Evolutionary conservation across 2,329 filamentous ascomycete species (phyloP), one percentile per base, ranked within the genome.

Genomic region (Paramyrothecium sp.): DNA sequence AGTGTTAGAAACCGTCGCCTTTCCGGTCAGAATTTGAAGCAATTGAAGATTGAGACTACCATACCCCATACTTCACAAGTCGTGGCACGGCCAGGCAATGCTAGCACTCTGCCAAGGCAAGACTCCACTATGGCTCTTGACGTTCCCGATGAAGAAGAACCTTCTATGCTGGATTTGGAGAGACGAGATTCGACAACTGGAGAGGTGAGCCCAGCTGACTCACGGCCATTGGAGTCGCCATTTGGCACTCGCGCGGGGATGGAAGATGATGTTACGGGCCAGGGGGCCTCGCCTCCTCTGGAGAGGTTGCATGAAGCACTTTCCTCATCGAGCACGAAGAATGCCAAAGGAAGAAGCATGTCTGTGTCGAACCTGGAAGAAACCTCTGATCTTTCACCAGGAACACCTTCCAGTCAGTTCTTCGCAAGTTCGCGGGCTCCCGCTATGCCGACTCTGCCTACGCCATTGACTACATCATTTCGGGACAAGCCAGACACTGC

Each of bases 1-100:
- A 81, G 86, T 46, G 90, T 96, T 54, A 84, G 91, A 54, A 91
- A 83, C 64, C 84, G 93, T 59, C 85, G 93, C 60, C 76, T 96
- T 33, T 97, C 93, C 3, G 90, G 89, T 8, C 88, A 91, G 65
- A 91, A 91, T 65, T 78, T 84, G 16, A 93, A 90, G 70, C 90
- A 93, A 67, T 78, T 98, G 53, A 96, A 92, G 75, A 97, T 98
- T 56, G 91, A 97, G 72, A 97, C 92, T 0, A 63, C 67, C 1
- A 73, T 67, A 3, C 55, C 66, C 8, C 56, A 52, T 13, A 58
- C 63, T 34, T 51, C 58, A 2, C 58, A 63, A 30, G 55, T 59
- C 4, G 33, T 55, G 7, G 59, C 53, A 22, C 23, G 17, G 3
- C 19, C 10, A 17, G n/a, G 34, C 8, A 60, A 54, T 8, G 52